Conservation (phyloP, 805 yeast genomes). For the Zygoascus biomembranicola region DNA sequence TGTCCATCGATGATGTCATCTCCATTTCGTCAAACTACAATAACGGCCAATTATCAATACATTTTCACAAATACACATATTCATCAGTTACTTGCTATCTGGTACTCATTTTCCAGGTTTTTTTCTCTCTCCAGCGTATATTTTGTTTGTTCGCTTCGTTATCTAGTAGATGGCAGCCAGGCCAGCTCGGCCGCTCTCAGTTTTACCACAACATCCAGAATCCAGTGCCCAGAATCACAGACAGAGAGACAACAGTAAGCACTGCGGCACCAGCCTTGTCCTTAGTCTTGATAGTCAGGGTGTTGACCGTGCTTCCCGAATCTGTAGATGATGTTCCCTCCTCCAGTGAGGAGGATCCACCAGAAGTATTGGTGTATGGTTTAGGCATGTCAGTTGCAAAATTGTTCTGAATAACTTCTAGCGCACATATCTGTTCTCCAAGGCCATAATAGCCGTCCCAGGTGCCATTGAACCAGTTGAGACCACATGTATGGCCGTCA, state of each 20-base stretch:
- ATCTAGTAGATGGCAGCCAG: too few relatives aligned
- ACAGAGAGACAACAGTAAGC: conserved; percentile 66
- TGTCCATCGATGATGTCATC: too few relatives aligned
- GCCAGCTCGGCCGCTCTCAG: not conserved
- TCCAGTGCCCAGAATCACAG: conserved; percentile 52
- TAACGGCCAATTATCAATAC: too few relatives aligned
- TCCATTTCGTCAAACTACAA: too few relatives aligned
- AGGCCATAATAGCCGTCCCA: conserved; percentile 76
- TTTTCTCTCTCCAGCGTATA: too few relatives aligned
- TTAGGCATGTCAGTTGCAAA: conserved; percentile 30
- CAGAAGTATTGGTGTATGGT: conserved; percentile 55
- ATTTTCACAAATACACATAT: too few relatives aligned
- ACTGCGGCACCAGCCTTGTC: conserved; percentile 90
- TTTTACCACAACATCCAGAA: conserved; percentile 57
- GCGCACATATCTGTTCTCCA: conserved; percentile 86
- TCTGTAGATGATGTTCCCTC: conserved; percentile 48
- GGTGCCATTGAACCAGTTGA: conserved; percentile 56
- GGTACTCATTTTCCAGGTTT: too few relatives aligned
- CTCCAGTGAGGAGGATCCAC: conserved; percentile 60
- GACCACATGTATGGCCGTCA: conserved; percentile 86
- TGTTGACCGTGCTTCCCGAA: conserved; percentile 17
- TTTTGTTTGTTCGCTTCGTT: too few relatives aligned
- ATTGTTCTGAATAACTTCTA: conserved; percentile 53
- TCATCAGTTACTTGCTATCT: too few relatives aligned
- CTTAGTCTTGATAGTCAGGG: conserved; percentile 39